Base-by-base conservation (phyloP, 129 eudicot species). In the Saposhnikovia divaricata region DNA sequence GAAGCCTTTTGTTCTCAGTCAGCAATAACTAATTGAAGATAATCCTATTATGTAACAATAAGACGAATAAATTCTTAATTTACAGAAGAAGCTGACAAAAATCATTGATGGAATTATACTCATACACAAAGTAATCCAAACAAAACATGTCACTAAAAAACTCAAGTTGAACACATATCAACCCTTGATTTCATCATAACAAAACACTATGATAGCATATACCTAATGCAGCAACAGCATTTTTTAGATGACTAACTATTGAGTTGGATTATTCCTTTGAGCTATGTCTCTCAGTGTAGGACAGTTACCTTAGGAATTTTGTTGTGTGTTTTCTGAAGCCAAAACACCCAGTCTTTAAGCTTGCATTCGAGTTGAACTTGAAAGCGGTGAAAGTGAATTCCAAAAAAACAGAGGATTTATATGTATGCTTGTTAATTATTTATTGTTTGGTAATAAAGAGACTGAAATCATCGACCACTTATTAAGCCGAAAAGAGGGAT, bases 21-120 rank as follows among this genome's bases (percentile, higher is more conserved):
- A 40, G 51, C 31, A 45, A 45, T 45, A 78, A 78, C 47, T n/a
- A 25, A 34, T 39, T 45, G 39, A 63, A 27, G 81, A 78, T 43
- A 65, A 63, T 39, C 75, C 61, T 51, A 65, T 48, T 48, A 48
- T 48, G 55, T 48, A 15, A 48, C 6, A 48, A 4, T 14, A 48
- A 48, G 19, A 4, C 55, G 3, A 15, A 3, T 48, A 15, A 4
- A 48, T 48, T 14, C 21, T 15, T 13, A 48, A 48, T 50, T 15
- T 15, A 50, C 57, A 50, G 6, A 50, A 50, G 57, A 50, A 50
- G 57, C 57, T 50, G 57, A 50, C 55, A 15, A 48, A 48, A 48
- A 48, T 50, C 57, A 16, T 1, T 50, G 57, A 50, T 50, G 23
- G 57, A 48, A 48, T 48, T 48, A 15, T 6, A 48, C 55, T 48